These are phyloP conservation scores for Oryza meridionalis DNA, from an alignment of 176 grass and related monocot species.

Conservation along the genomic window DNA sequence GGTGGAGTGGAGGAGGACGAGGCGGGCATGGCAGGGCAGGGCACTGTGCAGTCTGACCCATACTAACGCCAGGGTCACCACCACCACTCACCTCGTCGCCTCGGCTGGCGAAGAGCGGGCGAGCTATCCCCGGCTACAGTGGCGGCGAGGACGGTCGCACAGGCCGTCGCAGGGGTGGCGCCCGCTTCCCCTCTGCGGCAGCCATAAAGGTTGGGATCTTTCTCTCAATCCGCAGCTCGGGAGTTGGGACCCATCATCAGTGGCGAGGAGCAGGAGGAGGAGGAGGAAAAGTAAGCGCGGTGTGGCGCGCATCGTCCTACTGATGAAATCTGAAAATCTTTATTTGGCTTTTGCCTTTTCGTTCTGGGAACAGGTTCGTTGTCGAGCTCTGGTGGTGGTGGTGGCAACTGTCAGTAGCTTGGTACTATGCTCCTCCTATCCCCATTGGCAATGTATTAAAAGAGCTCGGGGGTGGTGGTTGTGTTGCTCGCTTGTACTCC, in stretches of 20 bases:
- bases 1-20: conserved; percentile 15
- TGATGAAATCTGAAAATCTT: conserved; percentile 48
- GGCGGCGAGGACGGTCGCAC: conserved; percentile 40
- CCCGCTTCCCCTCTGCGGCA: conserved; percentile 37
- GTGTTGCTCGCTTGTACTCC: conserved; percentile 54
- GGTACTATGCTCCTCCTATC: conserved; percentile 38
- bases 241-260: conserved; percentile 28
- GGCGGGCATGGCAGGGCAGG: neutral
- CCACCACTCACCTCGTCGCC: conserved; percentile 1
- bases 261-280: conserved; percentile 11
- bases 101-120: neutral
- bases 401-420: conserved; percentile 43
- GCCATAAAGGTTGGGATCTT: conserved; percentile 55
- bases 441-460: conserved; percentile 57
- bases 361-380: conserved; percentile 37
- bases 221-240: conserved; percentile 34
- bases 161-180: conserved; percentile 28
- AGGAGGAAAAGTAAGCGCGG: neutral
- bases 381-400: conserved; percentile 39
- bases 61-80: neutral
- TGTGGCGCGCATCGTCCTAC: conserved; percentile 20
- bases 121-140: conserved; percentile 39
- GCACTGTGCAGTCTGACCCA: conserved; percentile 49
- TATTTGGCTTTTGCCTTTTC: conserved; percentile 44
- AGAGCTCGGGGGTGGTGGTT: conserved; percentile 42